Base-by-base conservation (phyloP, 306 rosid genomes). In the Gillenia trifoliata region DNA sequence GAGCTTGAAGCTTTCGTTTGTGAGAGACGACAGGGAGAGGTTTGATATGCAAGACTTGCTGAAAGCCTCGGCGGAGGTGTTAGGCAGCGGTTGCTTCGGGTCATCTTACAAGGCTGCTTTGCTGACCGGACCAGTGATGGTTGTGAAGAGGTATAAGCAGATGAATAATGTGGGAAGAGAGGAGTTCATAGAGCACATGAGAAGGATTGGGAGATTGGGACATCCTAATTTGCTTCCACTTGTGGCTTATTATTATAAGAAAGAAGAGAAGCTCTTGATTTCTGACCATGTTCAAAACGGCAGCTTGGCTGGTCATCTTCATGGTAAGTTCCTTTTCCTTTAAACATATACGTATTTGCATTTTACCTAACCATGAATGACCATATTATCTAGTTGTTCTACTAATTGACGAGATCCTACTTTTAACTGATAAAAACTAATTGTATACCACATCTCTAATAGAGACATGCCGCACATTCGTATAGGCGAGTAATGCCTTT, bases 81-180 rank as follows among this genome's bases (percentile, higher is more conserved):
- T 95, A 77, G 98, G 99, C 12, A 89, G 92, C 75, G 98, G 99
- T 19, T 77, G 65, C 70, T 90, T 86, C 70, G 96, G 91, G 33
- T 95, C 98, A 73, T 87, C 98, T n/a, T 95, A 95, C 78, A 95
- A 87, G 85, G 97, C 98, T 26, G 82, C 86, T n/a, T 28, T 95
- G 77, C 0, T 12, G 64, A 80, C 28, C 67, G 99, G 98, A 15
- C 78, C 86, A 16, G 68, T 47, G 33, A 90, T 90, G 78, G 98
- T 95, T 67, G 98, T 92, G 75, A 95, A 95, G 86, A 87, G 97
- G 82, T 92, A 84, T 72, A 89, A 88, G 87, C 93, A 90, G 70
- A 90, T 95, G 98, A 95, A 92, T 86, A 90, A 89, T 72, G 89
- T 90, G n/a, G 88, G 88, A 3, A 87, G 50, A 81, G 93, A 92